Conservation (phyloP, 2,329 filamentous ascomycete genomes). For the Colletotrichum graminicola region DNA sequence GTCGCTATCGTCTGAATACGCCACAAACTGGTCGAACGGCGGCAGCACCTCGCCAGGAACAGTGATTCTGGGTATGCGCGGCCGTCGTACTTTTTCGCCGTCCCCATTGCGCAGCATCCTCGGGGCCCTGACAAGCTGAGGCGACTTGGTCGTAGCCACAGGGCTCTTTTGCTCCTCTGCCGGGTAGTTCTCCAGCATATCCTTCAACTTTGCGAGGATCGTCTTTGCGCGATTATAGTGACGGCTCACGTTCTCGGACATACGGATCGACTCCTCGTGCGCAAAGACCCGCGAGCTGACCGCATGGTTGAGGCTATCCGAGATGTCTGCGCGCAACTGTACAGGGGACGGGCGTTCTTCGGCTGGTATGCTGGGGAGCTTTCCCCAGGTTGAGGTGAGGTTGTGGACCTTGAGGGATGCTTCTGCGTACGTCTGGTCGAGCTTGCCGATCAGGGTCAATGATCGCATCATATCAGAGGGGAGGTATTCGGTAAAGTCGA, state of each 20-base stretch:
- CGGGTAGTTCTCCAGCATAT: constrained; percentile 72
- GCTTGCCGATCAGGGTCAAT: constrained; percentile 73
- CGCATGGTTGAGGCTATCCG: constrained; percentile 66
- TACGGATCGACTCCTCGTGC: constrained; percentile 72
- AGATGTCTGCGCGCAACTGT: constrained; percentile 70
- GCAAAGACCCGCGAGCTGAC: constrained; percentile 69
- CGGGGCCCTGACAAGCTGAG: constrained; percentile 61
- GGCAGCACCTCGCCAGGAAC: constrained; percentile 76
- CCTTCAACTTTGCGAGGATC: constrained; percentile 69
- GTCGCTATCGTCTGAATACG: constrained; percentile 66
- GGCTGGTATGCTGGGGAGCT: constrained; percentile 62
- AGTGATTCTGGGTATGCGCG: constrained; percentile 68
- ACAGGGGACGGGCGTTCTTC: constrained; percentile 62
- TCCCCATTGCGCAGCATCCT: constrained; percentile 62
- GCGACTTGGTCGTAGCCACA: constrained; percentile 63
- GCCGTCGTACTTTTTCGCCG: constrained; percentile 61
- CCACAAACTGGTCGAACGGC: constrained; percentile 74
- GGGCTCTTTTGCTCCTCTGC: constrained; percentile 65
- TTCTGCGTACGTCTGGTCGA: constrained; percentile 70
- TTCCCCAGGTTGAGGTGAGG: constrained; percentile 68
- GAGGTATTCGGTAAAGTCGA: constrained; percentile 78
- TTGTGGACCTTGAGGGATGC: constrained; percentile 68
- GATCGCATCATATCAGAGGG: constrained; percentile 76
- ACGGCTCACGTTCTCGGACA: constrained; percentile 72
- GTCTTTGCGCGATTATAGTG: constrained; percentile 72